phyloP scores from a whole-genome alignment of 139 green algal species.

The Chlamydomonas eustigma region DNA sequence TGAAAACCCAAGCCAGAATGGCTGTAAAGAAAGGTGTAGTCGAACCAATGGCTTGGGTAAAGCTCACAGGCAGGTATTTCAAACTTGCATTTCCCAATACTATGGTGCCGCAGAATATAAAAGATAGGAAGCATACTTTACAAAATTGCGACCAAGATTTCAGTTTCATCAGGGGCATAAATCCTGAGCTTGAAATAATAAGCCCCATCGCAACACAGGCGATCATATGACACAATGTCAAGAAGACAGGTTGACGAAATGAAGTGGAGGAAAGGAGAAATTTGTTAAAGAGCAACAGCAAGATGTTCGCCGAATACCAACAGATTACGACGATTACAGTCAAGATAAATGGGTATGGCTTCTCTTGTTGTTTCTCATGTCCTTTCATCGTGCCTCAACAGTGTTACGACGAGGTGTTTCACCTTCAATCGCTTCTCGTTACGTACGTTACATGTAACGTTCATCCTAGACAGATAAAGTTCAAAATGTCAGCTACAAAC shows the following conservation, averaged over 20 bases:
- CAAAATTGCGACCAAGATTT: slow-evolving; percentile 80
- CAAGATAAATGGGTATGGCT: not conserved
- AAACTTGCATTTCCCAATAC: slow-evolving; percentile 24
- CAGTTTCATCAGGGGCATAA: slow-evolving; percentile 63
- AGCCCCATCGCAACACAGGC: slow-evolving; percentile 68
- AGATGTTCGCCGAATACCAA: slow-evolving; percentile 90
- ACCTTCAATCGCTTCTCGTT: too few species aligned
- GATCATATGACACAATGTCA: slow-evolving; percentile 94
- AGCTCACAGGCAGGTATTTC: not conserved
- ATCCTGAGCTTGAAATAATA: slow-evolving; percentile 31
- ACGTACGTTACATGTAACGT: too few species aligned
- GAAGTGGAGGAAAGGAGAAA: slow-evolving; percentile 75
- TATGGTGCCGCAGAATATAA: slow-evolving; percentile 84
- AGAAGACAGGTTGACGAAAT: slow-evolving; percentile 71
- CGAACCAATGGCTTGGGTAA: slow-evolving; percentile 48
- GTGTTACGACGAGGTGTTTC: too few species aligned
- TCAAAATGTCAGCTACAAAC: too few species aligned
- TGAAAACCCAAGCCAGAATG: slow-evolving; percentile 61
- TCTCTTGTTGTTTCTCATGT: not conserved
- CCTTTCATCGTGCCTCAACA: too few species aligned
- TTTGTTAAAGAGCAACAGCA: slow-evolving; percentile 94
- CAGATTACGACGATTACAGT: slow-evolving; percentile 5
- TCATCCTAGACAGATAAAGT: too few species aligned
- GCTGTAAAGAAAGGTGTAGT: slow-evolving; percentile 96
- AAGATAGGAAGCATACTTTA: slow-evolving; percentile 40